phyloP scores from a whole-genome alignment of 2,329 filamentous ascomycete genomes.

The Fusarium protoensiforme region DNA sequence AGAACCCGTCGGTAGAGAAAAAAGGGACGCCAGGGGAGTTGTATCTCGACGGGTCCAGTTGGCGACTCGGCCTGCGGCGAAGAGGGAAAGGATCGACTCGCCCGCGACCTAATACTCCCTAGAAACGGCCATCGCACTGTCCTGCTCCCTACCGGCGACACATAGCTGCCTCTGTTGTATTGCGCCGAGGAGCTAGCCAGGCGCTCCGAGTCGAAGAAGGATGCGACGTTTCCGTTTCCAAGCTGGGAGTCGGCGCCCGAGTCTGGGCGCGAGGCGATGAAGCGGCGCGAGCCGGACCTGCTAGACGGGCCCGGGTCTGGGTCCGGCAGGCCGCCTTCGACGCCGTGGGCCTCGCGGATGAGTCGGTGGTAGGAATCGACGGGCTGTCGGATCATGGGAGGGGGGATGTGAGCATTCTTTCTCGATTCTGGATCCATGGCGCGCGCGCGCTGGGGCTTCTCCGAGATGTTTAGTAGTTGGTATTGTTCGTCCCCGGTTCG shows the following conservation, averaged over 20 bases:
- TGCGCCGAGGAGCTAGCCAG: slow-evolving; percentile 37
- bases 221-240: slow-evolving; percentile 29
- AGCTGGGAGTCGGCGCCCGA: slow-evolving; percentile 8
- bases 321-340: slow-evolving; percentile 7
- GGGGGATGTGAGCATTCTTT: slow-evolving; percentile 30
- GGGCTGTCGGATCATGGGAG: slow-evolving; percentile 34
- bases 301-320: slow-evolving; percentile 23
- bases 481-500: slow-evolving; percentile 22
- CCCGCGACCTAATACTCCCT: slow-evolving; percentile 37
- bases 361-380: slow-evolving; percentile 43
- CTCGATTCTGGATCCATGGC: slow-evolving; percentile 37
- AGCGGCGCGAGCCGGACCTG: slow-evolving; percentile 23
- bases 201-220: slow-evolving; percentile 42
- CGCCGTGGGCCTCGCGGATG: slow-evolving; percentile 41
- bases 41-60: slow-evolving; percentile 40
- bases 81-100: slow-evolving; percentile 26
- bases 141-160: slow-evolving; percentile 10
- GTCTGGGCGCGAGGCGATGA: slow-evolving; percentile 2
- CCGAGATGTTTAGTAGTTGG: slow-evolving; percentile 8
- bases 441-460: neutral
- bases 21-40: slow-evolving; percentile 49
- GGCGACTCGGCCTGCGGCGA: slow-evolving; percentile 17
- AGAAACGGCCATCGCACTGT: slow-evolving; percentile 42
- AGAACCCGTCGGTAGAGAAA: slow-evolving; percentile 50
- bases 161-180: slow-evolving; percentile 13